phyloP scores from a whole-genome alignment of 805 yeast species.

The Hanseniaspora jakobsenii region DNA sequence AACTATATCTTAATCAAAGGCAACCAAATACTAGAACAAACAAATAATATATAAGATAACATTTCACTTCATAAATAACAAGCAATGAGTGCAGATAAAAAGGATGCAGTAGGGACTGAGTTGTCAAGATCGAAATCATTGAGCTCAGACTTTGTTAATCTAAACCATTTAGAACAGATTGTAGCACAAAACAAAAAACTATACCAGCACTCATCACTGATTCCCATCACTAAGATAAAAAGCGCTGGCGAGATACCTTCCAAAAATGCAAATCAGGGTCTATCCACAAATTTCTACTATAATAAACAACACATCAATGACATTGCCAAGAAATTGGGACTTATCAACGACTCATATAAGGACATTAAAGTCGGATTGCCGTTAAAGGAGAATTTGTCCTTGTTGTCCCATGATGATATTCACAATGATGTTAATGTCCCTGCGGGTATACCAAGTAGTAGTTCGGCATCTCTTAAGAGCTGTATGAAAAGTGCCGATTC shows the following conservation, averaged over 20 bases:
- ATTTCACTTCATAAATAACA: too few relatives aligned
- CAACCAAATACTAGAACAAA: too few relatives aligned
- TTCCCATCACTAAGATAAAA: too few relatives aligned
- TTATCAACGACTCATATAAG: conserved; percentile 7
- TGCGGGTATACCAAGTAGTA: conserved; percentile 21
- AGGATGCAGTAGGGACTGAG: too few relatives aligned
- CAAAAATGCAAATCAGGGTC: neutral
- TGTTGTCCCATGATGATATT: conserved; percentile 7
- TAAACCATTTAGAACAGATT: neutral
- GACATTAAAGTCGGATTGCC: conserved; percentile 9
- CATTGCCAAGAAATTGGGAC: conserved; percentile 1
- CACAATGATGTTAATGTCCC: conserved; percentile 20
- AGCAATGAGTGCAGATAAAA: too few relatives aligned
- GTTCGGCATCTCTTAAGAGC: conserved; percentile 20
- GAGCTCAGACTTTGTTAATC: too few relatives aligned
- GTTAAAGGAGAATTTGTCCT: neutral
- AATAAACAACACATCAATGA: conserved; percentile 9
- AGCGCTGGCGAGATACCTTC: too few relatives aligned
- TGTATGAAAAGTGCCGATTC: conserved; percentile 12
- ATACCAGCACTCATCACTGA: too few relatives aligned
- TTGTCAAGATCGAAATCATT: too few relatives aligned
- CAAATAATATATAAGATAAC: too few relatives aligned
- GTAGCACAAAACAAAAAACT: neutral
- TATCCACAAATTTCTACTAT: neutral
- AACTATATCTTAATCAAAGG: too few relatives aligned